Percentiles rank a stretch among this genome's conserved stretches.
Conservation (phyloP, 306 rosid genomes). For the Comarum palustre region DNA sequence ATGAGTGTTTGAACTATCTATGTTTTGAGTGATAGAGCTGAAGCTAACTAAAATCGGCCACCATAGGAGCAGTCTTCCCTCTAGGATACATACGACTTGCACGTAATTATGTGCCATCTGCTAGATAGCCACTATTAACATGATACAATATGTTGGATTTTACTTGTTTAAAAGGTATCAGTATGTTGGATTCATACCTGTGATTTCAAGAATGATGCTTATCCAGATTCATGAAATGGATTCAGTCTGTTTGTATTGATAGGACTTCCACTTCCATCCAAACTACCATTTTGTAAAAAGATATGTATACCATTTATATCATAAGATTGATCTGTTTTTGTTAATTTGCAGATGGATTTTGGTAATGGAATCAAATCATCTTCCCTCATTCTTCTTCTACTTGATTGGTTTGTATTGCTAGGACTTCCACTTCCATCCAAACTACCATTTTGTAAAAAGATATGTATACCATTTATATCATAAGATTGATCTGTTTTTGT, state of each 20-base stretch:
- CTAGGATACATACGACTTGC: background rate
- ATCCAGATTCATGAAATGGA: background rate
- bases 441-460: background rate
- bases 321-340: constrained; percentile 1
- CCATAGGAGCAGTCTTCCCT: background rate
- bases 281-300: background rate
- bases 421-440: background rate
- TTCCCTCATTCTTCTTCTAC: no score
- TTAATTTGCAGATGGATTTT: no score
- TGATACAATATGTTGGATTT: background rate
- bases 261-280: background rate
- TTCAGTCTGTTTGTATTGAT: background rate
- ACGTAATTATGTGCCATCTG: background rate
- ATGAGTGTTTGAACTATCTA: background rate
- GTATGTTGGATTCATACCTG: background rate
- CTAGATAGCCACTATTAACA: background rate
- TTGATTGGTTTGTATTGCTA: background rate
- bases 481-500: constrained; percentile 1
- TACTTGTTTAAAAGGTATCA: background rate
- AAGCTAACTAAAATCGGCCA: background rate
- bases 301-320: background rate
- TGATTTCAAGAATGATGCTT: background rate
- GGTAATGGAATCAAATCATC: no score
- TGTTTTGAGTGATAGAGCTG: background rate
- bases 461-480: background rate